phyloP scores from a whole-genome alignment of 345 rosid genomes.

The Rhizophora apiculata region DNA sequence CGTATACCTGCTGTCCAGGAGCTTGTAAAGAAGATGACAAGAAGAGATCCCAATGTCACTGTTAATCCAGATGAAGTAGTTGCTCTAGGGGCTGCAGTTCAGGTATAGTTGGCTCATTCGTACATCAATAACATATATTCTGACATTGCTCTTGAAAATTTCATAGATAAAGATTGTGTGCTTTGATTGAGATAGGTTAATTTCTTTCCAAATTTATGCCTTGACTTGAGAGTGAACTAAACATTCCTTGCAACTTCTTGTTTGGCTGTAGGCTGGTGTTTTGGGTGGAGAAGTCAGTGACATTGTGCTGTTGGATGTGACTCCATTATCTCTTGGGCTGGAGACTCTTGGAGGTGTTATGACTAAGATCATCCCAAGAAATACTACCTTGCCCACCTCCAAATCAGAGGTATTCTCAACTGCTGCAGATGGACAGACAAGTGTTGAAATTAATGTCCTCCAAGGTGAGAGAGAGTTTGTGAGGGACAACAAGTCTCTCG shows the following conservation, averaged over 20 bases:
- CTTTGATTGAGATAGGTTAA: not conserved
- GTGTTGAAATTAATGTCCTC: constrained; percentile 94
- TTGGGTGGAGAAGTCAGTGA: constrained; percentile 94
- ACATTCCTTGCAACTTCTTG: not conserved
- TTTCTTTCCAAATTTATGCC: not conserved
- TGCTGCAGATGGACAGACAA: constrained; percentile 98
- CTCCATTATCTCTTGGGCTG: constrained; percentile 81
- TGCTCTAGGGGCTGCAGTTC: constrained; percentile 97
- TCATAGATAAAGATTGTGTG: not conserved
- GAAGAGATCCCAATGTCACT: constrained; percentile 91
- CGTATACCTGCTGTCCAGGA: constrained; percentile 96
- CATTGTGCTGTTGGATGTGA: constrained; percentile 85
- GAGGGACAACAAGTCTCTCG: constrained; percentile 87
- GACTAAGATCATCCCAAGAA: constrained; percentile 95
- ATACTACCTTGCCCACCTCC: constrained; percentile 90
- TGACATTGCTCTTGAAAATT: not conserved
- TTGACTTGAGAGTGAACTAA: not conserved
- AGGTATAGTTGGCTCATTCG: constrained; percentile 37
- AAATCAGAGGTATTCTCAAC: constrained; percentile 98
- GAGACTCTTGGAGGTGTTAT: constrained; percentile 98
- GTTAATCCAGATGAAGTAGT: constrained; percentile 99
- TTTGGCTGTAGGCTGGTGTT: constrained; percentile 73
- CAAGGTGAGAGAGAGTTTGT: constrained; percentile 99
- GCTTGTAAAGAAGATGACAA: constrained; percentile 84
- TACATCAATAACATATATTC: not conserved